A percentile compares a stretch with the other conserved stretches of the same genome.
Conservation (phyloP, 164 flowering plant genomes). For the Vitis amurensis region DNA sequence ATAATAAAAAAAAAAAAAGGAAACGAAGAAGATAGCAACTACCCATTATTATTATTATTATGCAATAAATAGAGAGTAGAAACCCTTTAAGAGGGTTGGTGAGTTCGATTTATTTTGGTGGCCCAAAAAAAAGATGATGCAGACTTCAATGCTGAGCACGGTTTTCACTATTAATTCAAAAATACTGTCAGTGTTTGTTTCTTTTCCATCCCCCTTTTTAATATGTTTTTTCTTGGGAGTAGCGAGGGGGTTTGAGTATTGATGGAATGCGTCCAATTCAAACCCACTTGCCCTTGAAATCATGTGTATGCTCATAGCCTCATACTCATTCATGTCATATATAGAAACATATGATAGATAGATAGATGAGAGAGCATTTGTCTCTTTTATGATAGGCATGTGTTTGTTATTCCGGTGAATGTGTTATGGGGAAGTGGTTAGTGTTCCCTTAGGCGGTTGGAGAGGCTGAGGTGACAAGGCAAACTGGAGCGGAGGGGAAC, state of each 20-base stretch:
- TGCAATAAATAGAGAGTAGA: not conserved
- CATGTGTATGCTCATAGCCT: not conserved
- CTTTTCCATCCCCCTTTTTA: not conserved
- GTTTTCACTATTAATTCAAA: constrained; percentile 13
- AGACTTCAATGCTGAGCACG: constrained; percentile 16
- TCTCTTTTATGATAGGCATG: too few relatives aligned
- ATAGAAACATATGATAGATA: too few relatives aligned
- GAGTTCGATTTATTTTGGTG: constrained; percentile 11
- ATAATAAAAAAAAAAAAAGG: not conserved
- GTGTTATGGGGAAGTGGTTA: too few relatives aligned
- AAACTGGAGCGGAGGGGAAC: not conserved
- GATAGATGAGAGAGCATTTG: too few relatives aligned
- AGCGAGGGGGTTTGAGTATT: constrained; percentile 7
- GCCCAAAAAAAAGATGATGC: constrained; percentile 3
- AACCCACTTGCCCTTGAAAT: not conserved
- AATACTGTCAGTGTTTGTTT: constrained; percentile 9
- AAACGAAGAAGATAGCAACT: too few relatives aligned
- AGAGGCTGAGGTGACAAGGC: constrained; percentile 13
- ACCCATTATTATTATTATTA: too few relatives aligned
- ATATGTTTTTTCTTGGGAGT: constrained; percentile 15
- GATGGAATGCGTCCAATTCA: not conserved
- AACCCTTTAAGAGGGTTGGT: constrained; percentile 4
- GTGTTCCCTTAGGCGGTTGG: not conserved
- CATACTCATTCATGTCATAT: too few relatives aligned
- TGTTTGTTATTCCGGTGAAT: too few relatives aligned